Conservation (phyloP, 805 yeast species). For the Dipodascus geniculatus region DNA sequence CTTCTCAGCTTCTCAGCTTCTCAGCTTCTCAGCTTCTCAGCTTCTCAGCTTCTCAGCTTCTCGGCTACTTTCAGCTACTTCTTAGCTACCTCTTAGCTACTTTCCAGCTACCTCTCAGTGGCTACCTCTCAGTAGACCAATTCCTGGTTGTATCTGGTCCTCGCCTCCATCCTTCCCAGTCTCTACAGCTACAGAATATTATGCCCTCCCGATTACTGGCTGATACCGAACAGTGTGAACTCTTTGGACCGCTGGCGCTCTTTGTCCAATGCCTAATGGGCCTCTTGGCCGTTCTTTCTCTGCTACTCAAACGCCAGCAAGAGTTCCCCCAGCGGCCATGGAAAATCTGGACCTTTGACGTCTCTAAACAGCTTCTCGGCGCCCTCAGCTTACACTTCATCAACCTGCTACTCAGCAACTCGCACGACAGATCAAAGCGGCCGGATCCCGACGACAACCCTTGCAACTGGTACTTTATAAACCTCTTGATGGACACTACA, state of each 20-base stretch:
- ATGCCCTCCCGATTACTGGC: conserved; percentile 28
- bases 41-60: too few relatives aligned
- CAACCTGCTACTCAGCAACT: conserved; percentile 59
- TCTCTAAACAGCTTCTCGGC: conserved; percentile 80
- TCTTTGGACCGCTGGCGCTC: conserved; percentile 79
- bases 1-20: too few relatives aligned
- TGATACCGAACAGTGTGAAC: conserved; percentile 38
- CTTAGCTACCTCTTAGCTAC: too few relatives aligned
- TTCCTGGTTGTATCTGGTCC: too few relatives aligned
- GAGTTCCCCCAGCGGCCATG: conserved; percentile 84
- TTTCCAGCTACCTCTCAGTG: too few relatives aligned
- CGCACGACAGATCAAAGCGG: conserved; percentile 26
- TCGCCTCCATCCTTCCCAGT: too few relatives aligned
- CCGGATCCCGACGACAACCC: conserved; percentile 45
- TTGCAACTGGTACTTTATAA: conserved; percentile 91
- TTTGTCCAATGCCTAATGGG: conserved; percentile 71
- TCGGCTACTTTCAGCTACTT: too few relatives aligned
- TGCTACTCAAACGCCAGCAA: conserved; percentile 61
- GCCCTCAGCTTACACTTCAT: conserved; percentile 74
- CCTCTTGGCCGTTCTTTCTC: conserved; percentile 55
- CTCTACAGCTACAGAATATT: too few relatives aligned
- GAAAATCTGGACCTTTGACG: conserved; percentile 83
- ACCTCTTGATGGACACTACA: conserved; percentile 82
- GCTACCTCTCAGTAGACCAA: too few relatives aligned
- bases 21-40: too few relatives aligned